Conservation (phyloP, 2,329 filamentous ascomycete genomes). For the Nannizziopsis arthrosporioides region DNA sequence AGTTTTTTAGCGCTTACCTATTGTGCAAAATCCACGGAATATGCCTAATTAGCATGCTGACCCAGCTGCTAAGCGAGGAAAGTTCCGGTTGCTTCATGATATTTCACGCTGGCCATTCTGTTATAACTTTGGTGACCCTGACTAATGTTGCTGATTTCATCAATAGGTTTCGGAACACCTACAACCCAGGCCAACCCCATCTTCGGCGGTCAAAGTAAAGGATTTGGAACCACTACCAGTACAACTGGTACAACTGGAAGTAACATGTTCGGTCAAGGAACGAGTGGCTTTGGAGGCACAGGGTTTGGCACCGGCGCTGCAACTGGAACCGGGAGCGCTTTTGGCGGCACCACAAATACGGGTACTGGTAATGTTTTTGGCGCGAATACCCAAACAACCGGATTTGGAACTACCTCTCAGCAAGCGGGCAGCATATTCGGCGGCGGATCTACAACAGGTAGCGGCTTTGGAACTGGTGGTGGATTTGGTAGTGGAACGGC, state of each 20-base stretch:
- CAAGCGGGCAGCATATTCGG: slow-evolving; percentile 13
- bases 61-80: not conserved
- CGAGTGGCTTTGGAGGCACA: slow-evolving; percentile 9
- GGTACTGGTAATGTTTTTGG: slow-evolving; percentile 14
- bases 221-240: slow-evolving; percentile 17
- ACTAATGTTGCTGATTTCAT: not conserved
- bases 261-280: slow-evolving; percentile 14
- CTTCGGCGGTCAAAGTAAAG: slow-evolving; percentile 18
- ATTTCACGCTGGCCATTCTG: not conserved
- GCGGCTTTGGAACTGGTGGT: slow-evolving; percentile 25
- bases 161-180: slow-evolving; percentile 18
- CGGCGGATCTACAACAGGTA: slow-evolving; percentile 14
- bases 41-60: not conserved
- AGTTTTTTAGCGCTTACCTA: not conserved
- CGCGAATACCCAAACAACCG: slow-evolving; percentile 10
- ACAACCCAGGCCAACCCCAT: slow-evolving; percentile 15
- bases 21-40: not conserved
- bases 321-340: slow-evolving; percentile 7
- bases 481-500: slow-evolving; percentile 29
- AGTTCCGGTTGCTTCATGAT: not conserved
- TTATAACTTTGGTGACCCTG: not conserved
- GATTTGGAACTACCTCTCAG: slow-evolving; percentile 12
- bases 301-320: slow-evolving; percentile 7
- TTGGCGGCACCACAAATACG: slow-evolving; percentile 17
- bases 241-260: slow-evolving; percentile 14